These are phyloP conservation scores for Flaveria trinervia DNA, from an alignment of 129 eudicot genomes.

Conservation along the genomic window DNA sequence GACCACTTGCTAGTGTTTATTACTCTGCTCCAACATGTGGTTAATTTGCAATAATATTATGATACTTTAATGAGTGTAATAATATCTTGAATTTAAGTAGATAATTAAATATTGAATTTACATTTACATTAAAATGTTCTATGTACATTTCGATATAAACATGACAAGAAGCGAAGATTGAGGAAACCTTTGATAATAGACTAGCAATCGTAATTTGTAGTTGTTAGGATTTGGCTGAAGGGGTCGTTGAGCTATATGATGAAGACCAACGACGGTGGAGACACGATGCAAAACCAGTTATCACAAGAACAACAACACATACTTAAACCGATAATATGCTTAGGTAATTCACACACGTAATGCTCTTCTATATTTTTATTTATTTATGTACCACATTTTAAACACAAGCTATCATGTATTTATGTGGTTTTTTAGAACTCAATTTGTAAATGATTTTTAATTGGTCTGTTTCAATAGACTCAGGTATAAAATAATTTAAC, in stretches of 20 bases:
- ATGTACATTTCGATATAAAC: too few relatives aligned
- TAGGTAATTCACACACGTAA: not conserved
- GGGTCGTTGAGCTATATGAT: too few relatives aligned
- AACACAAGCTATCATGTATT: slow-evolving; percentile 1
- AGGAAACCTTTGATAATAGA: too few relatives aligned
- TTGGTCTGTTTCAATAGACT: not conserved
- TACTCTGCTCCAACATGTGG: not conserved
- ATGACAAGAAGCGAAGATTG: too few relatives aligned
- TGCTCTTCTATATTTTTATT: not conserved
- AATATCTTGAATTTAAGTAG: too few relatives aligned
- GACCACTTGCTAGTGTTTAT: slow-evolving; percentile 16
- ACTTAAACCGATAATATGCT: not conserved
- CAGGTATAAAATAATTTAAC: not conserved
- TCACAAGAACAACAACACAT: too few relatives aligned
- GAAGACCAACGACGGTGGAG: too few relatives aligned
- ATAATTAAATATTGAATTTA: too few relatives aligned
- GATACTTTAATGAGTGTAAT: not conserved
- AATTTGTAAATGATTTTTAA: not conserved
- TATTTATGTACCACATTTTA: not conserved
- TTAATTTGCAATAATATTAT: not conserved
- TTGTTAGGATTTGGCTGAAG: too few relatives aligned
- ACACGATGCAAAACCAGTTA: too few relatives aligned
- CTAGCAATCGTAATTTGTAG: too few relatives aligned
- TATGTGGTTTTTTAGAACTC: not conserved
- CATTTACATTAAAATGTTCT: too few relatives aligned